Base-by-base conservation (phyloP, 768 basidiomycete species). In the Phlebiopsis gigantea region DNA sequence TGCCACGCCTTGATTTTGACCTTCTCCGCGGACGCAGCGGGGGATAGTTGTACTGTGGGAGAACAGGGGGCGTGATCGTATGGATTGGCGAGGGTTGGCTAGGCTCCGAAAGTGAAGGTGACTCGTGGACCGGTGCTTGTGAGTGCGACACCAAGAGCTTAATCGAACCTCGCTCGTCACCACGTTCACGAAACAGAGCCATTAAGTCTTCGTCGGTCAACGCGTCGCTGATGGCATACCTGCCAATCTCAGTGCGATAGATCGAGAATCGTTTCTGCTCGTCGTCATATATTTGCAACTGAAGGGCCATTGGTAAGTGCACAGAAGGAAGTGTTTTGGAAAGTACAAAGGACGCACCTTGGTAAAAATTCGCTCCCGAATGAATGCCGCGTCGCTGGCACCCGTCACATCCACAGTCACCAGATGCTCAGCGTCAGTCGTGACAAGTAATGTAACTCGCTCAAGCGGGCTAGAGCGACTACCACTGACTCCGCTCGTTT, bases 161-260 rank as follows among this genome's bases (percentile, higher is more conserved):
- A 65, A 96, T 83, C 21, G 83, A 81, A 15, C 91, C 92, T 65
- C 79, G 86, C 25, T 80, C 74, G 69, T 97, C 93, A 34, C 89
- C 91, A 7, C 80, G 72, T 42, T 84, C 77, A 54, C 77, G 75
- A 69, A 92, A 93, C 31, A 94, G 77, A 17, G 81, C 77, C 64
- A 89, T 79, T 5, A 98, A 73, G 58, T 75, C 76, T 26, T 91
- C 86, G 59, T 88, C 82, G 12, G 80, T 72, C 29, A 97, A 72
- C 6, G 93, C 82, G 14, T 85, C 84, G 4, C 90, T 84, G 44
- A 88, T 80, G 17, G 88, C 87, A 61, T 77, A 87, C 25, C 82
- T 79, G 57, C 89, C 90, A 64, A 97, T 87, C 70, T 91, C 89
- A 0, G 93, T 96, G 59, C 85, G 87, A 74, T 90, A 93, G 54